These are phyloP conservation scores for Malassezia obtusa DNA, from an alignment of 1,284 basidiomycete genomes.

Conservation along the genomic window DNA sequence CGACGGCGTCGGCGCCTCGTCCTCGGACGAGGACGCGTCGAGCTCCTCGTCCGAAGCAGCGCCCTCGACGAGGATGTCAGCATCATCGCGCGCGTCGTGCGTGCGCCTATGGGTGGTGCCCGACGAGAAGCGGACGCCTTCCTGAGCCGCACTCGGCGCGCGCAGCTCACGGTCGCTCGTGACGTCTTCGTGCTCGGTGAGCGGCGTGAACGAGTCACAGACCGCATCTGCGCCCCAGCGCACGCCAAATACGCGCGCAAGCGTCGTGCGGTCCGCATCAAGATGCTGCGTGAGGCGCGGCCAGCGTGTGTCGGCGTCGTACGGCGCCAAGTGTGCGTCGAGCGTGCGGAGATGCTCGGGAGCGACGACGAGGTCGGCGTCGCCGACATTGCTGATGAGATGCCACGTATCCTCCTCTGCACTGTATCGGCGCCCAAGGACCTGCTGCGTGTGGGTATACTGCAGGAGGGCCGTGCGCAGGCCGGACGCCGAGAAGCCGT, in stretches of 20 bases:
- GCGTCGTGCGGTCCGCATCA: not conserved
- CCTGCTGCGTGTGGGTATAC: not conserved
- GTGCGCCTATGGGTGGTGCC: not conserved
- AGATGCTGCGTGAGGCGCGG: not conserved
- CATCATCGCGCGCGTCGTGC: not conserved
- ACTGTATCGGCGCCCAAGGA: constrained; percentile 6
- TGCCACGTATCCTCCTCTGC: not conserved
- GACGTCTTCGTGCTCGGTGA: not conserved
- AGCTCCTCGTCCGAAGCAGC: not conserved
- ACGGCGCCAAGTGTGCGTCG: constrained; percentile 9
- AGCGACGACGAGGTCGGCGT: not conserved
- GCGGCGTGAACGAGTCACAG: constrained; percentile 14
- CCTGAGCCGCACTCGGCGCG: not conserved
- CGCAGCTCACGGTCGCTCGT: not conserved
- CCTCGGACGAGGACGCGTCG: not conserved
- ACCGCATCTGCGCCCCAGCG: not conserved
- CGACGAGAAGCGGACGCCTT: not conserved
- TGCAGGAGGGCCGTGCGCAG: constrained; percentile 6
- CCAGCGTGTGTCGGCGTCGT: not conserved
- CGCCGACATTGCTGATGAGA: not conserved
- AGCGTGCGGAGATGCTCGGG: constrained; percentile 8
- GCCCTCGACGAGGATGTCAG: not conserved
- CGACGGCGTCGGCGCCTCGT: not conserved
- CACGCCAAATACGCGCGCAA: constrained; percentile 6
- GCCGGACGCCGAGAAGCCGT: not conserved